These are phyloP conservation scores for Barnettozyma salicaria DNA, from an alignment of 805 yeast genomes.

Conservation along the genomic window DNA sequence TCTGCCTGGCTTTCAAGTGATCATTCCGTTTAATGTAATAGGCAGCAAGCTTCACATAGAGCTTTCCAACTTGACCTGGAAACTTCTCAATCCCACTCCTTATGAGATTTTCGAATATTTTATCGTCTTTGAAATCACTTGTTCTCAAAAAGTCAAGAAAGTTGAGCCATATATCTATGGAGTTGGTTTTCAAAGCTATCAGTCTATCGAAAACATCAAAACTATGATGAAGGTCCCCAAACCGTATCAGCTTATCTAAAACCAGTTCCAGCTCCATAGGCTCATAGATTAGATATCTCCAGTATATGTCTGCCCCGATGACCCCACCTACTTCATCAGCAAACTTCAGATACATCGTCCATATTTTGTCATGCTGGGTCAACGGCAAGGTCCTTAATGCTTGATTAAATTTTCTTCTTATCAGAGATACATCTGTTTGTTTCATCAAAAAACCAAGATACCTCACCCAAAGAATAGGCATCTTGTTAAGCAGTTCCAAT, in stretches of 20 bases:
- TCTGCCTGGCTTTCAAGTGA: constrained; percentile 33
- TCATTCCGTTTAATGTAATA: constrained; percentile 39
- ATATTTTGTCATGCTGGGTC: constrained; percentile 48
- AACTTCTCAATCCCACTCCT: constrained; percentile 35
- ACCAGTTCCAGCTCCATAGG: constrained; percentile 29
- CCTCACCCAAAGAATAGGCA: constrained; percentile 47
- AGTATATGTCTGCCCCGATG: constrained; percentile 25
- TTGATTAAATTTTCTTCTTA: constrained; percentile 41
- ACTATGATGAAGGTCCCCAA: constrained; percentile 28
- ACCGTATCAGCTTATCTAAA: constrained; percentile 30
- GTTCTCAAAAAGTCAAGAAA: constrained; percentile 37
- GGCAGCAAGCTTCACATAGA: constrained; percentile 42
- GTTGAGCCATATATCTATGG: constrained; percentile 44
- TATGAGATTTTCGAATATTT: constrained; percentile 32
- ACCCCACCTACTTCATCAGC: constrained; percentile 39
- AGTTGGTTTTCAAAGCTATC: constrained; percentile 32
- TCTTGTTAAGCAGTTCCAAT: constrained; percentile 35
- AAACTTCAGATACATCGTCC: constrained; percentile 48
- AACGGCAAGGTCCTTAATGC: constrained; percentile 45
- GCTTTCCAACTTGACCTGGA: constrained; percentile 53
- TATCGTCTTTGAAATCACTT: constrained; percentile 11
- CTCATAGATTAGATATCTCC: constrained; percentile 29
- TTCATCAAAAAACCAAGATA: constrained; percentile 39
- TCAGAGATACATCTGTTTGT: constrained; percentile 31
- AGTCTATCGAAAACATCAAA: constrained; percentile 30